These are phyloP conservation scores for Penicillium diatomitis DNA, from an alignment of 495 filamentous ascomycete genomes.

Conservation along the genomic window DNA sequence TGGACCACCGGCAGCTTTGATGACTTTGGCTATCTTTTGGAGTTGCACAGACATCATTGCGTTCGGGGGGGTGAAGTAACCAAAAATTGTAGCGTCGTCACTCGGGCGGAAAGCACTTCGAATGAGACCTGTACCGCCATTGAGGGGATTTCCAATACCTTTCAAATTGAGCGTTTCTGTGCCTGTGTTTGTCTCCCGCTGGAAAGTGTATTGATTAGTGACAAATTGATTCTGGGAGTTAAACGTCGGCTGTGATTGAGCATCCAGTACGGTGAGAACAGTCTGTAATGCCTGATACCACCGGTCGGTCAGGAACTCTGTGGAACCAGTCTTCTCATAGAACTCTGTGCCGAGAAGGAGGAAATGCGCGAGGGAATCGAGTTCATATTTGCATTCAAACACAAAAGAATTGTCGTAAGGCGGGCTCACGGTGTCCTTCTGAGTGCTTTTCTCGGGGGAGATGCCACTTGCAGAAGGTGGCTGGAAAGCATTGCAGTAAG, in stretches of 20 bases:
- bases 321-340: slow-evolving; percentile 67
- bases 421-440: slow-evolving; percentile 79
- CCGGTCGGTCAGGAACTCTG: slow-evolving; percentile 63
- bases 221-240: slow-evolving; percentile 51
- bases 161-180: slow-evolving; percentile 82
- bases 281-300: slow-evolving; percentile 77
- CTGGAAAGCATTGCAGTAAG: slow-evolving; percentile 98
- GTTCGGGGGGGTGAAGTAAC: slow-evolving; percentile 94
- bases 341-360: slow-evolving; percentile 80
- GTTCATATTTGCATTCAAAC: slow-evolving; percentile 98
- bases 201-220: slow-evolving; percentile 78
- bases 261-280: slow-evolving; percentile 61
- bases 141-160: slow-evolving; percentile 86
- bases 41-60: slow-evolving; percentile 93
- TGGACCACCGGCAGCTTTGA: slow-evolving; percentile 49
- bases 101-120: slow-evolving; percentile 93
- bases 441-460: slow-evolving; percentile 56
- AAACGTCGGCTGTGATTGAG: slow-evolving; percentile 76
- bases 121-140: slow-evolving; percentile 72
- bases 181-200: slow-evolving; percentile 64
- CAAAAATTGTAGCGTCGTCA: slow-evolving; percentile 92
- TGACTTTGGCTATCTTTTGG: slow-evolving; percentile 60
- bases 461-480: slow-evolving; percentile 77
- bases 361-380: slow-evolving; percentile 92
- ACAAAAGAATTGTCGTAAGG: slow-evolving; percentile 73